phyloP scores from a whole-genome alignment of 306 rosid genomes.

The Astragalus glycyphyllos region DNA sequence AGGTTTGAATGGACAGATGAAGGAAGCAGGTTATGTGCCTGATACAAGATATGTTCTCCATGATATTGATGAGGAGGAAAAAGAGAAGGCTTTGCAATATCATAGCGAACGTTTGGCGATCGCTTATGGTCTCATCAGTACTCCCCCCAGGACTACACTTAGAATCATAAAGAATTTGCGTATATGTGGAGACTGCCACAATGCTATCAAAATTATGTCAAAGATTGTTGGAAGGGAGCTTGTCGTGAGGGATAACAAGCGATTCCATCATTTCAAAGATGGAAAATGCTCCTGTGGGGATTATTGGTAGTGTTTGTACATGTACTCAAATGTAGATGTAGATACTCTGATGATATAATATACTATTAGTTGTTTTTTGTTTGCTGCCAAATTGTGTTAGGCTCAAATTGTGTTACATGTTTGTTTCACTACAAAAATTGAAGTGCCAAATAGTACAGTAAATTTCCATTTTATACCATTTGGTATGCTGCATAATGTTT shows the following conservation, averaged over 20 bases:
- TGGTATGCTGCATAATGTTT: conserved; percentile 13
- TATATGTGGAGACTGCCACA: conserved; percentile 94
- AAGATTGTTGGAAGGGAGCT: conserved; percentile 92
- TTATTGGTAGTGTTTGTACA: conserved; percentile 66
- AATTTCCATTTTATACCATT: conserved; percentile 11
- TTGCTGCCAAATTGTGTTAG: conserved; percentile 36
- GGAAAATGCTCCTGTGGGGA: conserved; percentile 94
- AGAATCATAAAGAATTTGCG: conserved; percentile 95
- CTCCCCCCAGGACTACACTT: conserved; percentile 93
- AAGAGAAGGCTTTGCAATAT: conserved; percentile 89
- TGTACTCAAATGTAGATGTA: conserved; percentile 40
- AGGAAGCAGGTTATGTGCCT: conserved; percentile 94
- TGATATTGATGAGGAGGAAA: conserved; percentile 90
- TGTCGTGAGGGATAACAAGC: conserved; percentile 92
- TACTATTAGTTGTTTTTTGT: conserved; percentile 28
- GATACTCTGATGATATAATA: conserved; percentile 40
- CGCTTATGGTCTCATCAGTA: conserved; percentile 94
- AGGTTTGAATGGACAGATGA: conserved; percentile 84
- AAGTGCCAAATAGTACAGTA: background rate
- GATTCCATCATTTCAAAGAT: conserved; percentile 92
- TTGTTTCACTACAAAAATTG: conserved; percentile 18
- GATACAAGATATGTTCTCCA: conserved; percentile 93
- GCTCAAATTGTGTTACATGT: conserved; percentile 3
- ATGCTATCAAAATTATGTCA: conserved; percentile 90
- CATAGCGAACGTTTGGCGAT: conserved; percentile 93